phyloP scores from a whole-genome alignment of 2,329 filamentous ascomycete species.

The Colletotrichum liaoningense region DNA sequence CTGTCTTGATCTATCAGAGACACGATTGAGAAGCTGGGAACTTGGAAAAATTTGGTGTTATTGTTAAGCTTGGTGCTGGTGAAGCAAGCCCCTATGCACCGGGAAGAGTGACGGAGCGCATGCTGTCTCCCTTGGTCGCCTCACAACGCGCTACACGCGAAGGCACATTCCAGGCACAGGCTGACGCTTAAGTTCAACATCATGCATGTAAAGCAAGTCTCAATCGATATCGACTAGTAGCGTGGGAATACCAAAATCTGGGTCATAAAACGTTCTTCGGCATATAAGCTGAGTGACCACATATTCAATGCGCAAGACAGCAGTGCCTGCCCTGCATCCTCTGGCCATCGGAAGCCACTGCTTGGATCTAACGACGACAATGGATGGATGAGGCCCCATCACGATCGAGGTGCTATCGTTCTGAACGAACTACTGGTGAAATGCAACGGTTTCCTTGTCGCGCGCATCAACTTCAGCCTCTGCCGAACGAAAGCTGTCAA shows the following conservation, averaged over 20 bases:
- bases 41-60: background rate
- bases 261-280: conserved; percentile 29
- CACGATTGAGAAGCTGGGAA: background rate
- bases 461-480: background rate
- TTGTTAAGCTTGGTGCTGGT: background rate
- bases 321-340: background rate
- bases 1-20: conserved; percentile 10
- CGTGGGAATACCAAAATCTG: background rate
- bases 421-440: background rate
- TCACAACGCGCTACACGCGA: conserved; percentile 4
- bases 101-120: background rate
- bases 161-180: conserved; percentile 23
- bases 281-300: conserved; percentile 8
- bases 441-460: background rate
- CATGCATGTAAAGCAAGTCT: background rate
- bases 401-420: background rate
- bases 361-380: background rate
- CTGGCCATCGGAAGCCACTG: conserved; percentile 13
- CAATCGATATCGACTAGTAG: background rate
- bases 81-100: background rate
- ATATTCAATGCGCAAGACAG: background rate
- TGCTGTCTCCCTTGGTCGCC: conserved; percentile 2
- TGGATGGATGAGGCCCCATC: conserved; percentile 1
- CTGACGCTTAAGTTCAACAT: conserved; percentile 17
- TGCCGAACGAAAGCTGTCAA: background rate